Evolutionary conservation across 2,329 filamentous ascomycete species (phyloP), one percentile per base, ranked within the genome.

Genomic region (Pezicula rhizophila): DNA sequence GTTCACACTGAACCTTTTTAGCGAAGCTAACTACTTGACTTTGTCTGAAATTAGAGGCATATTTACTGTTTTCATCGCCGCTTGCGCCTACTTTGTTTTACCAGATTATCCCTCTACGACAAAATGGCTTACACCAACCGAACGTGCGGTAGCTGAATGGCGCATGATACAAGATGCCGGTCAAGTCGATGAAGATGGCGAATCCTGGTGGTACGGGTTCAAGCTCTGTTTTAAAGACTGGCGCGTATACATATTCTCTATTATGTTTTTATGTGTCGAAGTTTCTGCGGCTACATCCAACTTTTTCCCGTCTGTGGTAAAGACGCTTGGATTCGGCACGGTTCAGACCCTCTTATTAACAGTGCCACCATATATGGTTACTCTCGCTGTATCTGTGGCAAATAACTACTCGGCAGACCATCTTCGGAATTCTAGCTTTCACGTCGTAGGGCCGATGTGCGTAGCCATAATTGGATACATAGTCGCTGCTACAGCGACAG

Each of bases 41-140:
- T 40, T 40, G 23, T 5, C 10, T 12, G 5, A 40, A 20, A 18
- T 8, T 40, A 40, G 10, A 20, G 34, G 17, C 17, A 18, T 34
- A n/a, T 12, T 35, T 5, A 37, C 31, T 11, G 23, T 45, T 6
- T 4, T 38, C 18, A 15, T 35, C 25, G 43, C 31, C 7, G 7
- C 20, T 23, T n/a, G 10, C 11, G 43, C 31, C n/a, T n/a, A 35
- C 23, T 43, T 70, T 25, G 54, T 65, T 15, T 64, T 80, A 0
- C 77, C 77, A 0, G 70, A 79, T 54, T 78, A 76, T 12, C 76
- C 76, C 1, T 28, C n/a, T 12, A 49, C 42, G 7, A 49, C 47
- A 25, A 38, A 33, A 15, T 49, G 42, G 42, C 47, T 49, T 25
- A 39, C 25, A 8, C 31, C 14, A 39, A 34, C 45, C 38, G 42